Base-by-base conservation (phyloP, 495 filamentous ascomycete genomes). In the Penicillium canariense region DNA sequence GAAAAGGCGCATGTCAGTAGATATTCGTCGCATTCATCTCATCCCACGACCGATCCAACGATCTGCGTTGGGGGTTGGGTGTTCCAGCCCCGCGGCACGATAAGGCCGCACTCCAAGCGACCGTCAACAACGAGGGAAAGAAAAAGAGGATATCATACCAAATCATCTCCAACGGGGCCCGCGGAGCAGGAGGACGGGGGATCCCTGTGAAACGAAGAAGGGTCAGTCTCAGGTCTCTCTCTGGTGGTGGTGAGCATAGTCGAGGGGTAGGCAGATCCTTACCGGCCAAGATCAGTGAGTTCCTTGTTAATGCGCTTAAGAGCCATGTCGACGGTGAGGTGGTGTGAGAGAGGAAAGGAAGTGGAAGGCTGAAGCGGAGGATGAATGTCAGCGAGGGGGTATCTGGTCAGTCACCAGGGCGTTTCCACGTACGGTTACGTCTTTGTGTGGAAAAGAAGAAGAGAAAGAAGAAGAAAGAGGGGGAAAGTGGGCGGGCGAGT, bases 291-390 rank as follows among this genome's bases (percentile, higher is more conserved):
- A 70, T 98, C 94, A 78, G 91, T 89, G 78, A 98, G 88, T 84
- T 98, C 94, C 87, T 97, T 98, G 86, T 96, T 97, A 81, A 98
- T 98, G 75, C 94, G 84, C 90, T 98, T 98, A 70, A 98, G 87
- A 78, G 94, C 94, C 94, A 98, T 98, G 65, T 65, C 74, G 74
- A 67, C 50, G 64, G 18, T 44, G 39, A 44, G 68, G 42, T 66
- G 65, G 63, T 46, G 12, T 46, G 43, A 30, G n/a, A 12, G 8
- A 14, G 72, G 35, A 34, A 55, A 39, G 27, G 30, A 40, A 50
- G 48, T 39, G 45, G 50, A 51, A 50, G 40, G 23, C 39, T 35
- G 45, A 35, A 45, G 25, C 7, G 51, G 48, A 49, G 53, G 53
- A 51, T 36, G 42, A 38, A 56, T 50, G 47, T 55, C 34, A 56